Conservation (phyloP, 2,329 filamentous ascomycete genomes). For the Dothideomycetes sp. region DNA sequence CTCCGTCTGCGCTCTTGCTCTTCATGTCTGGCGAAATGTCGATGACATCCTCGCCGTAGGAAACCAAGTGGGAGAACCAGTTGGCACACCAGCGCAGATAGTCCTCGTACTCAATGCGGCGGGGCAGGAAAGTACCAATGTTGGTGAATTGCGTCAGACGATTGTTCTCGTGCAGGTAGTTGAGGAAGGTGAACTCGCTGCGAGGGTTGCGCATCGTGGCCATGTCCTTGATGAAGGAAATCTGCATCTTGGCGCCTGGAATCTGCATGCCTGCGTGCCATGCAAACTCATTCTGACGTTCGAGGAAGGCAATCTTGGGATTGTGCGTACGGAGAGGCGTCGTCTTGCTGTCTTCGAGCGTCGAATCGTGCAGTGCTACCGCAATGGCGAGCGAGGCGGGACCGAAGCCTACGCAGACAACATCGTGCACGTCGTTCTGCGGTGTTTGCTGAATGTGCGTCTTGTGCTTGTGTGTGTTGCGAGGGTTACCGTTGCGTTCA, state of each 20-base stretch:
- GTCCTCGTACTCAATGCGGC: constrained; percentile 84
- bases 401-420: constrained; percentile 87
- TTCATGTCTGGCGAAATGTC: constrained; percentile 48
- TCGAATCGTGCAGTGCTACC: constrained; percentile 76
- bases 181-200: constrained; percentile 89
- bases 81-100: constrained; percentile 88
- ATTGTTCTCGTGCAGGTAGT: constrained; percentile 75
- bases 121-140: constrained; percentile 76
- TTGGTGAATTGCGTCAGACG: constrained; percentile 89
- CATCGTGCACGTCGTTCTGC: constrained; percentile 62
- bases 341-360: constrained; percentile 30
- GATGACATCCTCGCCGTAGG: constrained; percentile 69
- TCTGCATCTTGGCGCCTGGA: constrained; percentile 91
- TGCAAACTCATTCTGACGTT: constrained; percentile 72
- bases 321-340: constrained; percentile 22
- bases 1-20: constrained; percentile 36
- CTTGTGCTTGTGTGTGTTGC: constrained; percentile 10
- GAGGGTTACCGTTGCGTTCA: constrained; percentile 4
- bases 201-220: constrained; percentile 80
- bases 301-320: constrained; percentile 76
- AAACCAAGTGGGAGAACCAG: constrained; percentile 64
- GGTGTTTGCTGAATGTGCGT: constrained; percentile 44
- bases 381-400: constrained; percentile 85
- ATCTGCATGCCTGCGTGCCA: constrained; percentile 97
- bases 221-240: constrained; percentile 93